Base-by-base conservation (phyloP, 2,329 filamentous ascomycete genomes). In the Bimuria novae-zelandiae region DNA sequence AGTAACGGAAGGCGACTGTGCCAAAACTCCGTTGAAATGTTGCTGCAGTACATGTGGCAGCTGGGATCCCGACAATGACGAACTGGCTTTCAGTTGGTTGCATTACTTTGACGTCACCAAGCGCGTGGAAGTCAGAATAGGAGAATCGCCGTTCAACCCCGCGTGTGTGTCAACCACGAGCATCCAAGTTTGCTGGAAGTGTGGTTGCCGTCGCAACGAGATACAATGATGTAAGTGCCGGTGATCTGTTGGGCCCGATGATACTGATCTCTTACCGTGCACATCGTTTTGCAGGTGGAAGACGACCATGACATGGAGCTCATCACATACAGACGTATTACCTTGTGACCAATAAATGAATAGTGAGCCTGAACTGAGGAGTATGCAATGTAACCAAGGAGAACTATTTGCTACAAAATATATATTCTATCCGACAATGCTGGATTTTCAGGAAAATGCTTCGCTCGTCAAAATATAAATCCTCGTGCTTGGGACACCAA, bases 41-140 rank as follows among this genome's bases (percentile, higher is more conserved):
- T n/a, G n/a, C n/a, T n/a, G n/a, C n/a, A n/a, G n/a, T n/a, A n/a
- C 57, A 3, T 47, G 41, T 1, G 22, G 46, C n/a, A 61, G 50
- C 16, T 63, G 51, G 48, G 62, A 63, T 51, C 57, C 59, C 2
- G 59, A 63, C 44, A 36, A 40, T 11, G 56, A 62, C 27, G 45
- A 33, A 16, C 33, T 63, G 32, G n/a, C 17, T 2, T 62, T 59
- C 33, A 51, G 41, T 17, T 65, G 61, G 60, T 61, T 49, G 14
- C 56, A 62, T 17, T 62, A 62, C 43, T 42, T 54, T 21, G 55
- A 60, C 33, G 46, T 49, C 22, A 49, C 46, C 3, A 27, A 37
- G n/a, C 23, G 35, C 4, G 36, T 39, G 17, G 33, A 41, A 33
- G 30, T 33, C 4, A n/a, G n/a, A 33, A n/a, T 33, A 19, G 46